A percentile compares a stretch with the other conserved stretches of the same genome.
phyloP scores from a whole-genome alignment of 371 early-diverging fungal species.

The Actinomortierella ambigua region DNA sequence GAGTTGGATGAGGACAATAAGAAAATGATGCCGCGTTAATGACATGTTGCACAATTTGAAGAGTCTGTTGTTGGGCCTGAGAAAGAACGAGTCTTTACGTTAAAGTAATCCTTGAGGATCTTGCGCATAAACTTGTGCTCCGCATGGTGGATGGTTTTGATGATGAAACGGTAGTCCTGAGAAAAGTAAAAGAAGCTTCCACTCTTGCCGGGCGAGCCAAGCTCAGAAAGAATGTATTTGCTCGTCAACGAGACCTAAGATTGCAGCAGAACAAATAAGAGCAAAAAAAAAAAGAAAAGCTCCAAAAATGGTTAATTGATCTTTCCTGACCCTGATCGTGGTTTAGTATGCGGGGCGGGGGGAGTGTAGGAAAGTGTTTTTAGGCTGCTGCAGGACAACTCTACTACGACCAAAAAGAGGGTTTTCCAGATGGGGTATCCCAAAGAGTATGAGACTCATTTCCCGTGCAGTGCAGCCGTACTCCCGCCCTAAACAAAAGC shows the following conservation, averaged over 20 bases:
- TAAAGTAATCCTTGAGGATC: conserved; percentile 85
- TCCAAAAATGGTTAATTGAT: too few species aligned
- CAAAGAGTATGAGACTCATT: too few species aligned
- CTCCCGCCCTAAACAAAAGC: too few species aligned
- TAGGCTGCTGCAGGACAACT: too few species aligned
- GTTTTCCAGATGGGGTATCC: too few species aligned
- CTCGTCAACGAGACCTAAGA: conserved; percentile 88
- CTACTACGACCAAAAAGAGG: too few species aligned
- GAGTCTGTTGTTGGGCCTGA: neutral
- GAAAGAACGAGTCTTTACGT: conserved; percentile 50
- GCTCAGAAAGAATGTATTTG: conserved; percentile 94
- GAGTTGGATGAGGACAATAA: neutral
- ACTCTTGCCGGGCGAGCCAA: conserved; percentile 95
- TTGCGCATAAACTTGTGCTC: conserved; percentile 93
- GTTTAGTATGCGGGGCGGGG: too few species aligned
- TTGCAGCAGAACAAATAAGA: neutral
- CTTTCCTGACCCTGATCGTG: too few species aligned
- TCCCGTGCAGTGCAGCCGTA: too few species aligned
- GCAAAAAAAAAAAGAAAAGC: too few species aligned
- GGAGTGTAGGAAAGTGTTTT: too few species aligned
- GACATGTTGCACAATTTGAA: neutral
- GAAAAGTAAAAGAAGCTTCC: conserved; percentile 97
- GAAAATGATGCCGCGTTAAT: conserved; percentile 1
- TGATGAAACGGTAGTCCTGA: conserved; percentile 96
- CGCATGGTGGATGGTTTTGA: conserved; percentile 94